phyloP scores from a whole-genome alignment of 192 early-diverging fungal genomes.

The Coemansia erecta region DNA sequence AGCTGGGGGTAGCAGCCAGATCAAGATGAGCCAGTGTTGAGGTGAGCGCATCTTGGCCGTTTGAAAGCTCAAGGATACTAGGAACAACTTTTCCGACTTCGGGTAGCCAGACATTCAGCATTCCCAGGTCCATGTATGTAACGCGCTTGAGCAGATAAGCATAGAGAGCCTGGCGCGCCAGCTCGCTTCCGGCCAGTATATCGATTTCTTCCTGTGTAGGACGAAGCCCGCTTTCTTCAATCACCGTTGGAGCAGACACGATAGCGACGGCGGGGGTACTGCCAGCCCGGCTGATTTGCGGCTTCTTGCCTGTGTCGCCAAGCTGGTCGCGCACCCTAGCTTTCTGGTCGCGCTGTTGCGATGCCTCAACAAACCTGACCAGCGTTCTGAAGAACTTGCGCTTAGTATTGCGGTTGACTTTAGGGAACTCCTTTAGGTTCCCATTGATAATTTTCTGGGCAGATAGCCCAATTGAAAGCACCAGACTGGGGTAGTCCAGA shows the following conservation, averaged over 20 bases:
- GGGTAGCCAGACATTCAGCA: constrained; percentile 39
- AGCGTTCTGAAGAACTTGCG: constrained; percentile 25
- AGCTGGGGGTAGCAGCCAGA: background rate
- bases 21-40: background rate
- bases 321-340: constrained; percentile 1
- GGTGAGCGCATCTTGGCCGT: background rate
- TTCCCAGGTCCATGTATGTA: constrained; percentile 19
- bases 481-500: constrained; percentile 20
- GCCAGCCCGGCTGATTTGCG: constrained; percentile 7
- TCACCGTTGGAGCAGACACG: background rate
- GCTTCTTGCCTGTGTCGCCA: constrained; percentile 4
- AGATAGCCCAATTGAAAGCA: constrained; percentile 39
- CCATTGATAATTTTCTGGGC: constrained; percentile 18
- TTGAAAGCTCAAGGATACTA: constrained; percentile 14
- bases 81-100: constrained; percentile 11
- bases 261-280: background rate
- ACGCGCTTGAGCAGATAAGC: constrained; percentile 36
- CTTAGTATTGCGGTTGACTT: constrained; percentile 7
- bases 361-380: constrained; percentile 14
- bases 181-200: constrained; percentile 17
- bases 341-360: constrained; percentile 15
- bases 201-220: constrained; percentile 16
- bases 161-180: constrained; percentile 41
- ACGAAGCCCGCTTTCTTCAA: constrained; percentile 6
- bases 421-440: constrained; percentile 21